Evolutionary conservation across 1,284 basidiomycete species (phyloP).

Genomic region (Tilletia setariae): DNA sequence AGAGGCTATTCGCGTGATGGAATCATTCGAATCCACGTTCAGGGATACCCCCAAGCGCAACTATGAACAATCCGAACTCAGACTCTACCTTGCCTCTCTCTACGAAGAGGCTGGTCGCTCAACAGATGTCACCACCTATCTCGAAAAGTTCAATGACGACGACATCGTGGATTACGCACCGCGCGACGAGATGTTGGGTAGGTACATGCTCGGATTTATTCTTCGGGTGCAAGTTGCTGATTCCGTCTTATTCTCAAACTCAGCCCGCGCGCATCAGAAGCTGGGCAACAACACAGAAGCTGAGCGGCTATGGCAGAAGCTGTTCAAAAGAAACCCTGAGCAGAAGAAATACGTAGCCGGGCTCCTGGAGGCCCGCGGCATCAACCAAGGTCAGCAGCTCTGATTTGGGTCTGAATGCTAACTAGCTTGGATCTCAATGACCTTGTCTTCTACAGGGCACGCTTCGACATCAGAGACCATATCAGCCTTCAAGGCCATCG

Average conservation of each 20-base stretch:
- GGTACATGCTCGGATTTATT: constrained; percentile 20
- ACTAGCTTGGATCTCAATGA: background rate
- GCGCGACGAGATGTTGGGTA: constrained; percentile 68
- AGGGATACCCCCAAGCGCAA: constrained; percentile 36
- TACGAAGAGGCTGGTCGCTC: constrained; percentile 69
- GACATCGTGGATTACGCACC: constrained; percentile 36
- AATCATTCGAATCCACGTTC: constrained; percentile 59
- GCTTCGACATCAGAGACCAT: background rate
- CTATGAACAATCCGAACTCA: constrained; percentile 77
- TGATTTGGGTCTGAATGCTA: background rate
- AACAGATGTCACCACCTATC: constrained; percentile 60
- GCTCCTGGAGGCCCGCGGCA: constrained; percentile 67
- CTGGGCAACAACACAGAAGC: constrained; percentile 67
- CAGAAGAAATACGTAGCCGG: constrained; percentile 75
- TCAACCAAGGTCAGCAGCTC: constrained; percentile 64
- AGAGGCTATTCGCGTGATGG: constrained; percentile 72
- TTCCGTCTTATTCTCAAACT: background rate
- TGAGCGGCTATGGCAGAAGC: constrained; percentile 70
- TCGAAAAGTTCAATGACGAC: constrained; percentile 62
- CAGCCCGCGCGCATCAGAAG: constrained; percentile 56
- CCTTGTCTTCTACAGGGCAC: background rate
- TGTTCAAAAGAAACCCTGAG: constrained; percentile 84
- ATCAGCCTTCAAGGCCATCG: background rate
- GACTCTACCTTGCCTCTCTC: constrained; percentile 76
- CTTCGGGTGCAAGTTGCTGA: too few relatives aligned